Percentiles rank a stretch among this genome's conserved stretches.
Conservation (phyloP, 2,329 filamentous ascomycete species). For the Phoma herbarum region DNA sequence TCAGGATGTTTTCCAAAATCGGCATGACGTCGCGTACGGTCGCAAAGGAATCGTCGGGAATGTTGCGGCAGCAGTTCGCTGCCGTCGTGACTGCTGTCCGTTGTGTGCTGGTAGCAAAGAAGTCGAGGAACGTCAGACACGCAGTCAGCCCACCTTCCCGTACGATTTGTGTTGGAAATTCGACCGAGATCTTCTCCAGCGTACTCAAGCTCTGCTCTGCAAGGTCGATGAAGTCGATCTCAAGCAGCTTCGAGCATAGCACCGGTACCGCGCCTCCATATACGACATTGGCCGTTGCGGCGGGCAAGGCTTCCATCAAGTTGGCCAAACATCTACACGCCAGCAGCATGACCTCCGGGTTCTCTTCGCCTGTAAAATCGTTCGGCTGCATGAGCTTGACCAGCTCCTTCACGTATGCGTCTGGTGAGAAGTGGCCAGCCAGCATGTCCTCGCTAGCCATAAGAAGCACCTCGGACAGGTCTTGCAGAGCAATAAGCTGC, state of each 20-base stretch:
- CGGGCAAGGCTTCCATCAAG: conserved; percentile 94
- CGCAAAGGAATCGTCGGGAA: conserved; percentile 90
- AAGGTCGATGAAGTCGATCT: conserved; percentile 96
- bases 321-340: conserved; percentile 96
- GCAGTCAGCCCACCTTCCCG: conserved; percentile 93
- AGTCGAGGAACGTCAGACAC: conserved; percentile 95
- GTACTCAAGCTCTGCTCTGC: conserved; percentile 97
- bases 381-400: conserved; percentile 91
- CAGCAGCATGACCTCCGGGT: conserved; percentile 95
- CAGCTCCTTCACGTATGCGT: conserved; percentile 94
- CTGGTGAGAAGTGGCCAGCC: conserved; percentile 91
- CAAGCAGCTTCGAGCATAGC: conserved; percentile 90
- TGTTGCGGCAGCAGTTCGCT: conserved; percentile 97
- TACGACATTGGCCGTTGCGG: conserved; percentile 92
- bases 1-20: conserved; percentile 86
- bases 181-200: conserved; percentile 94
- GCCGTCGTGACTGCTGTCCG: conserved; percentile 96
- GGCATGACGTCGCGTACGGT: conserved; percentile 97
- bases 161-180: conserved; percentile 94
- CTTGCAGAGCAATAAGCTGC: conserved; percentile 90
- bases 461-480: conserved; percentile 89
- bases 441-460: conserved; percentile 97
- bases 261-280: conserved; percentile 97
- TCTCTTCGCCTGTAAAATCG: conserved; percentile 85
- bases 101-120: conserved; percentile 97